Evolutionary conservation across 768 basidiomycete species (phyloP), one percentile per base, ranked within the genome.

Genomic region (Panaeolus cyanescens): DNA sequence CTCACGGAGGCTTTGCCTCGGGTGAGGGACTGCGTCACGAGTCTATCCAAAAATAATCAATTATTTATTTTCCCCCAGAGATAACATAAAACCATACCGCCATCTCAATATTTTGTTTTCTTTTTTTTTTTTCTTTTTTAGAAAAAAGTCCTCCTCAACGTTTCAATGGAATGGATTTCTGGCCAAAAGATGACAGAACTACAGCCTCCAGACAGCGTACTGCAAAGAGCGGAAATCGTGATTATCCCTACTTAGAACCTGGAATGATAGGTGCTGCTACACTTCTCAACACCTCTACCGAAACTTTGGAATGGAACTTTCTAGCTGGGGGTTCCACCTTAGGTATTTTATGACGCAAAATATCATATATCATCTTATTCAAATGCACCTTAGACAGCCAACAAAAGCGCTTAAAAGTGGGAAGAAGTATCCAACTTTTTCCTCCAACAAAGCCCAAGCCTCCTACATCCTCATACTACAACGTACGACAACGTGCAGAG

Each of bases 101-200:
- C n/a, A n/a, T n/a, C n/a, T n/a, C n/a, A n/a, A n/a, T n/a, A n/a
- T n/a, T n/a, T n/a, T n/a, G n/a, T n/a, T n/a, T n/a, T n/a, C n/a
- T n/a, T n/a, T n/a, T n/a, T n/a, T n/a, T n/a, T n/a, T n/a, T n/a
- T n/a, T n/a, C n/a, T n/a, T n/a, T n/a, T n/a, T n/a, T n/a, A n/a
- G n/a, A n/a, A n/a, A n/a, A n/a, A n/a, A n/a, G n/a, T n/a, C n/a
- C n/a, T n/a, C n/a, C 54, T 36, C 37, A 31, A 55, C 59, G 63
- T 58, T 63, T 70, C 68, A 68, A 70, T 90, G 88, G 87, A 86
- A 91, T 92, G 90, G 86, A 87, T 73, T 80, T 78, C 73, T 91
- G 90, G 89, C 89, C 89, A 36, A 74, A 79, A 69, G 79, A 84
- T 79, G 74, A 80, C 67, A 77, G 77, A 61, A 64, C 34, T 54